Base-by-base conservation (phyloP, 495 filamentous ascomycete species). In the Xylaria grammica region DNA sequence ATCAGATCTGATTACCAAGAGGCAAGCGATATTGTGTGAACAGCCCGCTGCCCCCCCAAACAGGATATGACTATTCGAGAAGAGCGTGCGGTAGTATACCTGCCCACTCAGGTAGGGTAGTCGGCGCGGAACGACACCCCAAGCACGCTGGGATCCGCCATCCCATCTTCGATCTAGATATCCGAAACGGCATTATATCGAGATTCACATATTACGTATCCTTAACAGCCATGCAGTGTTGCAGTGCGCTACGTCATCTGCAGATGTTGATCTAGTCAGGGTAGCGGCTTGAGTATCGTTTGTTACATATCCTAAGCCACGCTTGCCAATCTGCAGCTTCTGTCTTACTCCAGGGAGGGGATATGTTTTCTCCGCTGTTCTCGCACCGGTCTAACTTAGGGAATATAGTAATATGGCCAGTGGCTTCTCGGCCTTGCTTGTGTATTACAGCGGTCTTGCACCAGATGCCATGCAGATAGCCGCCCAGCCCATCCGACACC, bases 401-500 rank as follows among this genome's bases (percentile, higher is more conserved):
- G 22, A 45, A 30, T 24, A 54, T 11, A 20, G n/a, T 30, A 30
- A 44, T 61, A 27, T 34, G n/a, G n/a, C n/a, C n/a, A 50, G 22
- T 50, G 29, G 29, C 15, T 10, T 30, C 17, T 49, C 42, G 52
- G 29, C 4, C 24, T 63, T 32, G 42, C 61, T 56, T 51, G 32
- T 48, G 42, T 50, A 49, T n/a, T 50, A 11, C 32, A 29, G 20
- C 36, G n/a, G 49, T 30, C 26, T 55, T 15, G 51, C 60, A 34
- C 49, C 24, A 26, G 29, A 53, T 32, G 50, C 44, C 44, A 63
- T 63, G 61, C 61, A 57, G 42, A 63, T 63, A 63, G 50, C 61
- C 61, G 61, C 29, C 40, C 20, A 40, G 32, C 61, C 30, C 24
- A 63, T 27, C 61, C 40, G 49, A 40, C 24, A 56, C 29, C 22